Conservation (phyloP, 495 filamentous ascomycete species). For the Neurospora pannonica region DNA sequence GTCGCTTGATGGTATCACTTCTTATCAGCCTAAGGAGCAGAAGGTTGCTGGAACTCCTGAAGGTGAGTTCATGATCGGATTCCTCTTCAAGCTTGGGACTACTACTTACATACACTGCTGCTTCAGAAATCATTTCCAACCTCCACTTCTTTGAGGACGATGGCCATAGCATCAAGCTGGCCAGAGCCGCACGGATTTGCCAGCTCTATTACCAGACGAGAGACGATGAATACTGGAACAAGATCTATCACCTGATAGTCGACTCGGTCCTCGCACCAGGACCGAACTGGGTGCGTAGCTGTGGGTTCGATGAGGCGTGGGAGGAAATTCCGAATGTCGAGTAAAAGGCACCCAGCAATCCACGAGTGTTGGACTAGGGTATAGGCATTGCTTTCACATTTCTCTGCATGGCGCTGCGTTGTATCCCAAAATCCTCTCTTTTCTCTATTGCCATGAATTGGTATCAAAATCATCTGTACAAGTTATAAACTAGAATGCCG, state of each 20-base stretch:
- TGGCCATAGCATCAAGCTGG: conserved; percentile 67
- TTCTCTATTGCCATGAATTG: conserved; percentile 6
- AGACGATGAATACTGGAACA: conserved; percentile 49
- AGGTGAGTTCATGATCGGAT: conserved; percentile 1
- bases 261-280: conserved; percentile 43
- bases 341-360: not conserved
- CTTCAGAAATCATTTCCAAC: conserved; percentile 42
- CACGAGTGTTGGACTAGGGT: not conserved
- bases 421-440: not conserved
- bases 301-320: conserved; percentile 53
- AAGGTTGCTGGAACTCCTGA: not conserved
- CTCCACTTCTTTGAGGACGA: conserved; percentile 54
- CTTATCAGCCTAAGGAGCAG: conserved; percentile 37
- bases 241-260: conserved; percentile 54
- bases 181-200: conserved; percentile 50
- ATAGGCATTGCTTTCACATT: not conserved
- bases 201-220: conserved; percentile 19
- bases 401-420: not conserved
- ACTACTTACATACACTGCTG: not conserved
- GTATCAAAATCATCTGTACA: conserved; percentile 12
- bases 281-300: conserved; percentile 43
- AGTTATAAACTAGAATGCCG: not conserved
- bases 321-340: conserved; percentile 14
- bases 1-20: conserved; percentile 41
- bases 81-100: not conserved